Evolutionary conservation across 148 eudicot genomes (phyloP), one percentile per base, ranked within the genome.

Genomic region (Linanthus parryae): DNA sequence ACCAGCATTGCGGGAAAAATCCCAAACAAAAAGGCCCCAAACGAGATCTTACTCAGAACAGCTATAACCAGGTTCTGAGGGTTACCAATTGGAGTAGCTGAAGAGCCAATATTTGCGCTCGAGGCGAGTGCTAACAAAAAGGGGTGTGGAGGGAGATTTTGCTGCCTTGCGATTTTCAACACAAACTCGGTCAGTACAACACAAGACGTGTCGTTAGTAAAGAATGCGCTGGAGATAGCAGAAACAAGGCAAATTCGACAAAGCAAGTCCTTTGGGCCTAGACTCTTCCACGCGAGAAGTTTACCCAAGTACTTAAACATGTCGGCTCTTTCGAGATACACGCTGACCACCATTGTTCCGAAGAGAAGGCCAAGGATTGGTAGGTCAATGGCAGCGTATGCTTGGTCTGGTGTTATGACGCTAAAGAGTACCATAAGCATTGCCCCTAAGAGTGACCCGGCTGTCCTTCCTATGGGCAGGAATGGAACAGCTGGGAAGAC

Each of bases 281-380:
- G 26, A 55, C 92, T 78, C 44, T 70, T 83, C 85, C 86, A 90
- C 0, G 85, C 27, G 0, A 90, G 62, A 55, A 90, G 49, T 51
- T 83, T 85, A 26, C 97, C 95, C 7, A 85, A 65, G 76, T 85
- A 90, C 29, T 65, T 68, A 40, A 90, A 90, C 95, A 90, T 85
- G 26, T 90, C 97, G 3, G 97, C 97, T 66, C 83, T 63, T 78
- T 90, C 97, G 11, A 90, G 92, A 67, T 80, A 85, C 24, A 83
- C 78, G 64, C 88, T 83, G 9, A 90, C 95, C 4, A 90, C 95
- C 97, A 90, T 90, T n/a, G 97, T 90, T 11, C 97, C 97, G 29
- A 90, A 90, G 8, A 90, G 81, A 39, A 63, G 67, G 10, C 67
- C 67, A 28, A 63, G 55, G 17, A 63, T 63, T 38, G 61, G 54